Conservation (phyloP, 495 filamentous ascomycete species). For the Acidiella bohemica region DNA sequence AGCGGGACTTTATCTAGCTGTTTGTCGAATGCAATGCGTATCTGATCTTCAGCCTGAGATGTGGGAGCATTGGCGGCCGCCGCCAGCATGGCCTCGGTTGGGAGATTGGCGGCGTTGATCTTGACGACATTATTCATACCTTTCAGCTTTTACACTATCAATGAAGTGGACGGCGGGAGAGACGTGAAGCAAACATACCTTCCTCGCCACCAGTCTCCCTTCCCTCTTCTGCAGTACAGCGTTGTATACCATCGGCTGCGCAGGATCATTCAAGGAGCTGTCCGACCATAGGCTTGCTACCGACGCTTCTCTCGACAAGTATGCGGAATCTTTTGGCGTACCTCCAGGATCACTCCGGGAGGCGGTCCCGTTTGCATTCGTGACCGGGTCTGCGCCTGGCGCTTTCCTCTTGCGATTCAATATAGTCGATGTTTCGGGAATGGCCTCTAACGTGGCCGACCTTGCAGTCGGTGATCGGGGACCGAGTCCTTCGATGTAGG, state of each 20-base stretch:
- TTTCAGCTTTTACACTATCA: neutral
- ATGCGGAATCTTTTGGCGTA: neutral
- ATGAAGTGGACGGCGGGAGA: neutral
- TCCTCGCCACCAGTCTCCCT: slow-evolving; percentile 19
- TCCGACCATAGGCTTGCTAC: slow-evolving; percentile 4
- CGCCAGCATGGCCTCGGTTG: slow-evolving; percentile 22
- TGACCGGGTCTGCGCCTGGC: no score
- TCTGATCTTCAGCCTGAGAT: slow-evolving; percentile 14
- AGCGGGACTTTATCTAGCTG: slow-evolving; percentile 17
- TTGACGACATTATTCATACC: neutral
- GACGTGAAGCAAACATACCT: no score
- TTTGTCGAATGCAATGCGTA: slow-evolving; percentile 21
- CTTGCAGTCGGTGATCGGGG: no score
- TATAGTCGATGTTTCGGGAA: no score
- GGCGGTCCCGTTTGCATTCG: no score
- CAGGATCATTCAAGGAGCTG: neutral
- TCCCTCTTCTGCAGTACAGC: slow-evolving; percentile 21
- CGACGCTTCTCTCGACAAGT: slow-evolving; percentile 1
- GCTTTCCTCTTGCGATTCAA: slow-evolving; percentile 22
- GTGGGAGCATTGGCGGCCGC: slow-evolving; percentile 13
- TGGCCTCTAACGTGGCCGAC: no score
- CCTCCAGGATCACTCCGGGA: neutral
- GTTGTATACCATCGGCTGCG: slow-evolving; percentile 20
- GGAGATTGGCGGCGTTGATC: slow-evolving; percentile 20
- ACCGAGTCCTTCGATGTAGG: slow-evolving; percentile 23